Conservation (phyloP, 768 basidiomycete species). For the Pleurotus platypus region DNA sequence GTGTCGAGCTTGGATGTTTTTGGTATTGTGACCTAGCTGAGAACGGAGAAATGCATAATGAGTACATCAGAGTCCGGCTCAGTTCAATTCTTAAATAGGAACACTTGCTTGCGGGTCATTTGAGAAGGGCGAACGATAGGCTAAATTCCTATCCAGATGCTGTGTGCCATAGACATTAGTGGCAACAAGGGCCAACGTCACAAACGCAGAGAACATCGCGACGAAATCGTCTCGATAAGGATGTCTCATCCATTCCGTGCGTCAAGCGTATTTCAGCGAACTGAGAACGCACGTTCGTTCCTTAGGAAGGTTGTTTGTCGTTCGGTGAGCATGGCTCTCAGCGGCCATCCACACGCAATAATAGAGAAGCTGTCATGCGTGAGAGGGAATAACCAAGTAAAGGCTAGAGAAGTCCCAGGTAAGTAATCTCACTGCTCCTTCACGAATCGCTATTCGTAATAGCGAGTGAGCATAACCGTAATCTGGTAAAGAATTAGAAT, state of each 20-base stretch:
- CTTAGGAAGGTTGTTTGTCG: background rate
- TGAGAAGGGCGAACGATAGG: slow-evolving; percentile 35
- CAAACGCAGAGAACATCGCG: background rate
- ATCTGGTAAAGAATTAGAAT: no score
- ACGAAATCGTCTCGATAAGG: background rate
- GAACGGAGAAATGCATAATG: background rate
- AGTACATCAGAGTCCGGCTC: background rate
- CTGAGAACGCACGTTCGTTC: background rate
- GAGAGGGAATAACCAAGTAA: background rate
- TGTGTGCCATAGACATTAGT: slow-evolving; percentile 14
- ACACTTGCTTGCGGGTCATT: slow-evolving; percentile 27
- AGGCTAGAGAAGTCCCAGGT: background rate
- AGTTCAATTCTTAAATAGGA: background rate
- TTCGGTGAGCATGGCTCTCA: background rate
- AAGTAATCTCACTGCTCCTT: background rate
- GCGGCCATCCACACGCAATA: background rate
- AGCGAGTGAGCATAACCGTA: no score
- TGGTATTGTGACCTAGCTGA: slow-evolving; percentile 37
- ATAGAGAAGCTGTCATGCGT: background rate
- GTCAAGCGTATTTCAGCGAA: background rate
- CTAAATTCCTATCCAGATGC: slow-evolving; percentile 35
- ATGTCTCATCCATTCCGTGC: background rate
- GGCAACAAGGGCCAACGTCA: slow-evolving; percentile 9
- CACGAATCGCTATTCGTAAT: no score
- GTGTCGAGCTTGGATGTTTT: slow-evolving; percentile 31